Percentiles rank a stretch among this genome's conserved stretches.
Evolutionary conservation across 768 basidiomycete genomes (phyloP).

Genomic region (Lactarius deliciosus): DNA sequence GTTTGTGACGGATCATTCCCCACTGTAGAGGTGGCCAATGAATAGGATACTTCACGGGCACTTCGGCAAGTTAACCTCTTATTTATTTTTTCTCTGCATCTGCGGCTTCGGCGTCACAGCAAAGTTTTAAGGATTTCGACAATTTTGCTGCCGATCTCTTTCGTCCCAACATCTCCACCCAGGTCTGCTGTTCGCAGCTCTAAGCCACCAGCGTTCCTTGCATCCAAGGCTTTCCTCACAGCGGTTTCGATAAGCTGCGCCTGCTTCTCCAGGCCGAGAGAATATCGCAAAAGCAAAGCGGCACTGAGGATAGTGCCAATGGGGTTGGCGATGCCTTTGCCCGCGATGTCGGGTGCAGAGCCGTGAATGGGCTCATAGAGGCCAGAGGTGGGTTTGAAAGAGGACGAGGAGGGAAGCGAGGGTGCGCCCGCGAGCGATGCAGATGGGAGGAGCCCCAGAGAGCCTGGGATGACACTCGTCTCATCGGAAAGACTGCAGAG

Average conservation of each 20-base stretch:
- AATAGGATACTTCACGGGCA: background rate
- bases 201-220: conserved; percentile 61
- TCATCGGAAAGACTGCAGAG: conserved; percentile 85
- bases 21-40: conserved; percentile 2
- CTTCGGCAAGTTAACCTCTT: background rate
- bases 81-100: conserved; percentile 2
- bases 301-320: conserved; percentile 94
- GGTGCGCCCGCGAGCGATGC: conserved; percentile 93
- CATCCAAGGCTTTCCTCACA: conserved; percentile 87
- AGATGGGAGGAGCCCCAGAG: conserved; percentile 92
- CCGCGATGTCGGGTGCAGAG: conserved; percentile 95
- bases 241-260: conserved; percentile 86
- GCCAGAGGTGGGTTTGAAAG: conserved; percentile 78
- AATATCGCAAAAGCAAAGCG: conserved; percentile 92
- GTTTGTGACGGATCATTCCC: background rate
- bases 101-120: conserved; percentile 40
- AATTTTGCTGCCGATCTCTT: conserved; percentile 81
- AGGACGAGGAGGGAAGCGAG: conserved; percentile 48
- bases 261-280: conserved; percentile 82
- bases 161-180: conserved; percentile 73
- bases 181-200: conserved; percentile 86
- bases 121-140: conserved; percentile 66
- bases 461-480: conserved; percentile 95
- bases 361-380: conserved; percentile 98
- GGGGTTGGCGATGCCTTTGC: conserved; percentile 89